These are phyloP conservation scores for Acer yangbiense DNA, from an alignment of 345 rosid species.

Conservation along the genomic window DNA sequence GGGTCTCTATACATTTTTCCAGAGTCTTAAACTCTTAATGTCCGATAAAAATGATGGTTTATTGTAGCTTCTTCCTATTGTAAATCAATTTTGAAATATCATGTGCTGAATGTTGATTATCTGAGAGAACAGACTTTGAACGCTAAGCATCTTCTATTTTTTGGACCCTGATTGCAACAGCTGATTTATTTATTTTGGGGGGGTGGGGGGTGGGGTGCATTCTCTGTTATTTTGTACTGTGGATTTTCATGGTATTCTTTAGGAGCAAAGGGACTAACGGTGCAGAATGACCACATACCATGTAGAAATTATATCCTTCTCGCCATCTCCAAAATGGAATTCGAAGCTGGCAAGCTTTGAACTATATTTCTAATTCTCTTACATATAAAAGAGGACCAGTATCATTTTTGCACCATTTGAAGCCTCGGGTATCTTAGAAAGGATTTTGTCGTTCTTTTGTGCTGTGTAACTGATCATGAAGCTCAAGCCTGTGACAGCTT, in stretches of 20 bases:
- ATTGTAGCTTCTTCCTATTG: neutral
- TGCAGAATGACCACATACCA: neutral
- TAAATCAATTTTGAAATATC: neutral
- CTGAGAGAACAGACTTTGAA: too few species aligned
- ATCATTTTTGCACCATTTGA: neutral
- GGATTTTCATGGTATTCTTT: too few species aligned
- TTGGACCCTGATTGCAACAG: too few species aligned
- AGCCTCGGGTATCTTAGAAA: neutral
- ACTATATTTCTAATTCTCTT: slow-evolving; percentile 4
- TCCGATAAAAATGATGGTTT: neutral
- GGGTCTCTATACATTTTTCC: neutral
- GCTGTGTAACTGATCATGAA: neutral
- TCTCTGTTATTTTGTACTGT: too few species aligned
- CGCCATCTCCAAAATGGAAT: neutral
- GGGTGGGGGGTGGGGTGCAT: too few species aligned
- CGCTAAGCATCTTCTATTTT: neutral
- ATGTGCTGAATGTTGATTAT: slow-evolving; percentile 1
- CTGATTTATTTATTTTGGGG: too few species aligned
- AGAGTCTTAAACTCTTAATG: too few species aligned
- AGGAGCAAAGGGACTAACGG: too few species aligned
- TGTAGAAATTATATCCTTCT: neutral
- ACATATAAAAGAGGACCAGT: neutral
- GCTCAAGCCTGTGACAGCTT: neutral
- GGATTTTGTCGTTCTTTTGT: neutral
- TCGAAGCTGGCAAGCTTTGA: neutral